Percentiles rank a stretch among this genome's conserved stretches.
Evolutionary conservation across 768 basidiomycete species (phyloP).

Genomic region (Suillus subluteus): DNA sequence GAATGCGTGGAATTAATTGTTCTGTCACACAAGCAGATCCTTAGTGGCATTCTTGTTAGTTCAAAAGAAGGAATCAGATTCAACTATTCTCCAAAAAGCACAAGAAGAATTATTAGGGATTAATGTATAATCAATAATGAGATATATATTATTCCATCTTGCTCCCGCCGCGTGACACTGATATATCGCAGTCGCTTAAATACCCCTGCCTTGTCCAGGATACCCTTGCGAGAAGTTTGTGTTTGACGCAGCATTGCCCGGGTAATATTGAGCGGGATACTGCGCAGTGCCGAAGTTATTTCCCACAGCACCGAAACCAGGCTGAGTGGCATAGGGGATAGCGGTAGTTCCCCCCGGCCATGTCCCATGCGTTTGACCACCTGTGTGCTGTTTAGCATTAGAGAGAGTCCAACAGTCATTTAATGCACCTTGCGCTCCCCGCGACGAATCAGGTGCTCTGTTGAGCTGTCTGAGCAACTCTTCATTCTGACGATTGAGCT

Average conservation of each 20-base stretch:
- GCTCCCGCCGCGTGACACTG: not conserved
- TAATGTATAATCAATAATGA: not conserved
- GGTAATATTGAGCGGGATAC: not conserved
- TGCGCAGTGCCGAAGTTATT: not conserved
- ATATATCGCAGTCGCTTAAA: not conserved
- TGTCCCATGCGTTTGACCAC: not conserved
- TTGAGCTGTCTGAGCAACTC: not conserved
- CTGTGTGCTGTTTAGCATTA: slow-evolving; percentile 2
- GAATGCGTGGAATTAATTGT: not conserved
- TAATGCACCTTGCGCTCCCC: not conserved
- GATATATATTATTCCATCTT: not conserved
- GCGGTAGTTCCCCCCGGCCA: not conserved
- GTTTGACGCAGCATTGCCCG: not conserved
- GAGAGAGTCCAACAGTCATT: not conserved
- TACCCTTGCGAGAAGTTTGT: not conserved
- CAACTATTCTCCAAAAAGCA: not conserved
- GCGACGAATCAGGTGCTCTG: not conserved
- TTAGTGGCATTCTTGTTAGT: not conserved
- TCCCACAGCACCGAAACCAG: not conserved
- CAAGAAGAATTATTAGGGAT: not conserved
- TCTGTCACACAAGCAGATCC: not conserved
- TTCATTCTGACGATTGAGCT: not conserved
- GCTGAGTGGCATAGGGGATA: not conserved
- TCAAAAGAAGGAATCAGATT: not conserved
- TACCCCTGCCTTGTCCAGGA: not conserved